Evolutionary conservation across 2,329 filamentous ascomycete genomes (phyloP), one percentile per base, ranked within the genome.

Genomic region (Xylaria sp.): DNA sequence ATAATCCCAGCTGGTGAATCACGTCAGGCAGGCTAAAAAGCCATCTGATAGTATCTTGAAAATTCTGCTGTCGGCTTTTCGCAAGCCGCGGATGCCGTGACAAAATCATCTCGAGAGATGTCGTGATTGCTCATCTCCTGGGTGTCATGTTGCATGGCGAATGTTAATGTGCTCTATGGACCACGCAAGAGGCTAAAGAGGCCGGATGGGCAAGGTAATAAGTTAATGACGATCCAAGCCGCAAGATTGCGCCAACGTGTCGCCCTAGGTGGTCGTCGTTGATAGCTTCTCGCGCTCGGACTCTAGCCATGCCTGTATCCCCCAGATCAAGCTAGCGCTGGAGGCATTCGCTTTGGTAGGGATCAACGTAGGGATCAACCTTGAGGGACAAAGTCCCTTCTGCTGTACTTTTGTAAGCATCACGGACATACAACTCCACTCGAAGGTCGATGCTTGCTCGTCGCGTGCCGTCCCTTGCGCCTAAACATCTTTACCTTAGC

Each of bases 381-480:
- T 56, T 52, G 58, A 43, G 50, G 24, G 41, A 41, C 47, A 42
- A 48, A 48, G 49, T 20, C 21, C 18, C 19, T 38, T 44, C 47
- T 45, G 53, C 48, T 44, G 52, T 38, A 37, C n/a, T n/a, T 54
- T 46, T 43, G 50, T 42, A 53, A 51, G 45, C 54, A 44, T 48
- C 52, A 56, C 52, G 43, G 50, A 48, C 45, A 52, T 50, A 34
- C 40, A 51, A 50, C 48, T 57, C 56, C 59, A 57, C 50, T 39
- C 5, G 26, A 45, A 34, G 48, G 44, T 53, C 51, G 56, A n/a
- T 52, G 56, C 53, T 26, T 26, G 53, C 42, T 53, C 49, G 47
- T 48, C 40, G 54, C 59, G 59, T 56, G 50, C 59, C 59, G 57
- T 62, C 46, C 57, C 51, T 55, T 45, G 19, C 49, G 26, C 18